Evolutionary conservation across 345 rosid genomes (phyloP), one percentile per base, ranked within the genome.

Genomic region (Sisymbrium irio): DNA sequence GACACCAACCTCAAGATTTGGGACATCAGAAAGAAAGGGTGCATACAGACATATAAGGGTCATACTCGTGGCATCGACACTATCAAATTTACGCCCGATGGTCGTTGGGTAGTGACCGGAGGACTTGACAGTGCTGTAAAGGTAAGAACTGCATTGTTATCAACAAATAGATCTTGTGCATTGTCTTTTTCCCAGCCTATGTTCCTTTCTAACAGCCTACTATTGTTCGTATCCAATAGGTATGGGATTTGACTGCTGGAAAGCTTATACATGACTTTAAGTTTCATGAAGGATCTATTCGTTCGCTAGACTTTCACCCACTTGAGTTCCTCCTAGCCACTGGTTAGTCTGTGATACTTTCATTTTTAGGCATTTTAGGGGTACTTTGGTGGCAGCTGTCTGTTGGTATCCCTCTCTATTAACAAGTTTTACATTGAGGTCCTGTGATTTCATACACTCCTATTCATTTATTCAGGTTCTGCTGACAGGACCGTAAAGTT

Each of bases 91-190:
- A 78, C 84, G 66, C 99, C 99, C n/a, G 98, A 95, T 87, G 99
- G 99, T 56, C 99, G 98, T 22, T 95, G 99, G 99, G 96, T 95
- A 27, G 96, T 95, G 76, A 90, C 99, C 33, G 99, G 99, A 78
- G 99, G 99, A 83, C 73, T 63, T 73, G 99, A 95, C 79, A 92
- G 88, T 82, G 84, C 75, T 74, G 96, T 92, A 17, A 95, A 95
- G 96, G 99, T 95, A 82, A 64, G 58, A 42, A 51, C 62, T 66
- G 64, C 19, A 25, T 40, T 69, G n/a, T n/a, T n/a, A 1, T 55
- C 18, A n/a, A 60, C 35, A n/a, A 50, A 51, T 22, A 15, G 50
- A 5, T 62, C 47, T 56, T 74, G 18, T 56, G 20, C 49, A 42
- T 41, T 6, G 20, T 15, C 12, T 30, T 71, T 70, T 64, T 20